Evolutionary conservation across 768 basidiomycete species (phyloP).

Genomic region (Aureoboletus auriporus): DNA sequence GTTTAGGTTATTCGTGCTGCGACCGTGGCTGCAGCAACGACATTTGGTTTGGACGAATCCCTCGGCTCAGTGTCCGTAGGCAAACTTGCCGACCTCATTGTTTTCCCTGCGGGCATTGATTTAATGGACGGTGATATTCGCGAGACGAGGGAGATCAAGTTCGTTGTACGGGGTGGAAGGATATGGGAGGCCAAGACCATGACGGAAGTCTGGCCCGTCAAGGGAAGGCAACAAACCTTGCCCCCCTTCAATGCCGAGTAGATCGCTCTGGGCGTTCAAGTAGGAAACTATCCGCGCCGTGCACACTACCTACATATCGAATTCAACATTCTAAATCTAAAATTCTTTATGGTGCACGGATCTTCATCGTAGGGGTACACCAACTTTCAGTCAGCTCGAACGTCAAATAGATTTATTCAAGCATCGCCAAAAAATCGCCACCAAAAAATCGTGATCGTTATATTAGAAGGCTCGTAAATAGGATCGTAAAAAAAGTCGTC

Average conservation of each 20-base stretch:
- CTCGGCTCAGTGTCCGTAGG: constrained; percentile 60
- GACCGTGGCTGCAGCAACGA: constrained; percentile 59
- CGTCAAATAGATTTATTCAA: too few species aligned
- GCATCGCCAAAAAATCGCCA: too few species aligned
- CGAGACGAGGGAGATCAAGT: constrained; percentile 46
- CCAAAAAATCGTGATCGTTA: too few species aligned
- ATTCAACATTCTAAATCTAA: too few species aligned
- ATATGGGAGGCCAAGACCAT: constrained; percentile 66
- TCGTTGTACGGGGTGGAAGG: constrained; percentile 64
- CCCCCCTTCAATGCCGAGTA: constrained; percentile 57
- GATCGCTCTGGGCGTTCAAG: neutral
- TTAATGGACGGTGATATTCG: constrained; percentile 50
- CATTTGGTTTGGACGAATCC: constrained; percentile 58
- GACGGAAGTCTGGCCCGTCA: constrained; percentile 69
- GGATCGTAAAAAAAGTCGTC: too few species aligned
- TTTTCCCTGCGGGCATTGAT: constrained; percentile 61
- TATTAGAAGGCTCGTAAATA: too few species aligned
- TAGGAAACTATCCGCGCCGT: too few species aligned
- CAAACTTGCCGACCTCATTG: constrained; percentile 68
- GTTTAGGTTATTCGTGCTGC: constrained; percentile 63
- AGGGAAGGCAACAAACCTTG: constrained; percentile 48
- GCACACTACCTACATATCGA: too few species aligned
- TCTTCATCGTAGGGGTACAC: too few species aligned
- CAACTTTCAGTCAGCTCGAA: too few species aligned
- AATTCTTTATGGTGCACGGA: too few species aligned